phyloP scores from a whole-genome alignment of 1,139 yeast genomes.

The Sporopachydermia cereana region DNA sequence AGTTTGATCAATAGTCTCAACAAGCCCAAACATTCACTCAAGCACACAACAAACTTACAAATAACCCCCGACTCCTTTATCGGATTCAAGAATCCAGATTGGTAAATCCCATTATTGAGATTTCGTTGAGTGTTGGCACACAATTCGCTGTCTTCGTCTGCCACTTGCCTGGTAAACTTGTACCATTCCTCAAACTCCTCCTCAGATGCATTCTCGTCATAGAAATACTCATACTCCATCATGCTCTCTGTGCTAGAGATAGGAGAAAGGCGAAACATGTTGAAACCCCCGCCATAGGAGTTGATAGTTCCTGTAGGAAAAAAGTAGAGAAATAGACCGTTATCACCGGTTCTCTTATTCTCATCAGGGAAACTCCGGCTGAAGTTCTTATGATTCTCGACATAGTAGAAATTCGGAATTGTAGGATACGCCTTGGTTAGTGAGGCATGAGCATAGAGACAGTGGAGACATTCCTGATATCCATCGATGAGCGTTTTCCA shows the following conservation, averaged over 20 bases:
- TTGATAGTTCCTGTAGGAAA: neutral
- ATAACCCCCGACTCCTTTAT: conserved; percentile 43
- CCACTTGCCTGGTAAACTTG: conserved; percentile 43
- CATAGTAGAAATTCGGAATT: neutral
- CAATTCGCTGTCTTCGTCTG: conserved; percentile 46
- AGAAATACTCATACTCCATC: conserved; percentile 4
- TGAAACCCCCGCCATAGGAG: neutral
- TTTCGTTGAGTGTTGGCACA: conserved; percentile 48
- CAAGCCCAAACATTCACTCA: too few relatives aligned
- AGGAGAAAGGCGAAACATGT: neutral
- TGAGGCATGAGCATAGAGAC: neutral
- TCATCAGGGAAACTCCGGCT: neutral
- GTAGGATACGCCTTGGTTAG: neutral
- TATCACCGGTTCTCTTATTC: neutral
- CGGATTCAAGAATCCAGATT: conserved; percentile 48
- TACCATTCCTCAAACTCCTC: neutral
- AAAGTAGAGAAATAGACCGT: neutral
- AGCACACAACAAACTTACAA: too few relatives aligned
- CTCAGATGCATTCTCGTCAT: neutral
- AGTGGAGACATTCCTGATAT: conserved; percentile 48
- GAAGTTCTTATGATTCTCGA: neutral
- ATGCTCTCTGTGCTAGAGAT: neutral
- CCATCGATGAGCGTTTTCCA: conserved; percentile 63
- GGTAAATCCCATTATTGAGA: conserved; percentile 46
- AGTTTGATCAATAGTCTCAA: too few relatives aligned